Evolutionary conservation across 495 filamentous ascomycete species (phyloP), one percentile per base, ranked within the genome.

Genomic region (Neohortaea acidophila): DNA sequence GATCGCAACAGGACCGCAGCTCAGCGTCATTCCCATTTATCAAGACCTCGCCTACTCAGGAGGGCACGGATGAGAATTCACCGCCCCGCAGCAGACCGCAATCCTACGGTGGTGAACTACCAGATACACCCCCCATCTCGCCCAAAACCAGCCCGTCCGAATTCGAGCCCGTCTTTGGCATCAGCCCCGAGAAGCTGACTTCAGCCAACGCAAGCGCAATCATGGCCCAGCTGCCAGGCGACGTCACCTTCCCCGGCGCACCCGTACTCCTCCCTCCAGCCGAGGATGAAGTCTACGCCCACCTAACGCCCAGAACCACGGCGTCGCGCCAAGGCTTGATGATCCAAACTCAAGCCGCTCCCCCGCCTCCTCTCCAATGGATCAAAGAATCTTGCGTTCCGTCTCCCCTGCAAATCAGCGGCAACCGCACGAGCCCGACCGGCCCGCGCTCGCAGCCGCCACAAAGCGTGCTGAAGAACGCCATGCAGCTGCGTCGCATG

Each of bases 401-500:
- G 5, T 27, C 21, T 11, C 51, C 45, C 15, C 49, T 50, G 2
- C 37, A 43, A n/a, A 41, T 52, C 25, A 13, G 17, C 40, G 4
- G 37, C 42, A 39, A 32, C 15, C 8, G 22, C 40, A 13, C 11
- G 22, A 0, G 14, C 20, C 36, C 49, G 26, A 3, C 18, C 31
- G 51, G 55, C 9, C 57, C 55, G 3, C 46, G 53, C 14, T 33
- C 24, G 2, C 41, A 41, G 14, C 49, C 57, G 0, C 43, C 53
- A 3, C 44, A 45, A 23, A 39, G 41, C 15, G 40, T 60, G 5
- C 46, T 47, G 12, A 41, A 45, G 25, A 47, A 47, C 17, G 50
- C 57, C 8, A 38, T 39, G 33, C 47, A 44, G 11, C 41, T 60
- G 12, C 47, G 57, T 3, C 37, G 56, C 9, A 57, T 58, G 53